Evolutionary conservation across 768 basidiomycete genomes (phyloP), one percentile per base, ranked within the genome.

Genomic region (Myochromella boudieri): DNA sequence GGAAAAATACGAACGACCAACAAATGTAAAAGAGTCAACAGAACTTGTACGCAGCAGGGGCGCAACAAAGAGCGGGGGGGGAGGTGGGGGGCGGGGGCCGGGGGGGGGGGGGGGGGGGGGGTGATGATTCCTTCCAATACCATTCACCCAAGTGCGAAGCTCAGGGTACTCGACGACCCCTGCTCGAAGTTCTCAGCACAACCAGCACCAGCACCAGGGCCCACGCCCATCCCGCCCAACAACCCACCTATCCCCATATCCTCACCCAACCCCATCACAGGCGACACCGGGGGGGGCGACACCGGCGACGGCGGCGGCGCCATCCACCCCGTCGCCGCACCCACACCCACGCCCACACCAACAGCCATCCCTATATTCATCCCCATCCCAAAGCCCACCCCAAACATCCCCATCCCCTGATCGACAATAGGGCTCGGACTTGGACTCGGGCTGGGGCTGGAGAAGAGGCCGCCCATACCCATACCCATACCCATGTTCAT

Each of bases 111-210:
- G n/a, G n/a, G n/a, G n/a, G n/a, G n/a, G n/a, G n/a, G n/a, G n/a
- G n/a, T n/a, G n/a, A n/a, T n/a, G n/a, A n/a, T n/a, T n/a, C n/a
- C n/a, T n/a, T n/a, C n/a, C n/a, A n/a, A n/a, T n/a, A n/a, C n/a
- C n/a, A n/a, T n/a, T 54, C 44, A 63, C 2, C 61, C 61, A 21
- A 63, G 42, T 22, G 61, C 61, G 53, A 60, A 63, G 46, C 61
- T 61, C 58, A 63, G 44, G 48, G 61, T 57, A 47, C 60, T 61
- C 39, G 52, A 48, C 33, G 47, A 20, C 22, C 49, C 36, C 36
- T 17, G 22, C 21, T 51, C 52, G 40, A 42, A 46, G 32, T 26
- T 38, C 25, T 40, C 49, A 11, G 39, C 27, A n/a, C 37, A 28
- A 27, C 14, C 18, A 6, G 28, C 28, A 8, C 8, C 28, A 8